These are phyloP conservation scores for Hypoxylon sp. DNA, from an alignment of 2,329 filamentous ascomycete genomes.

Conservation along the genomic window DNA sequence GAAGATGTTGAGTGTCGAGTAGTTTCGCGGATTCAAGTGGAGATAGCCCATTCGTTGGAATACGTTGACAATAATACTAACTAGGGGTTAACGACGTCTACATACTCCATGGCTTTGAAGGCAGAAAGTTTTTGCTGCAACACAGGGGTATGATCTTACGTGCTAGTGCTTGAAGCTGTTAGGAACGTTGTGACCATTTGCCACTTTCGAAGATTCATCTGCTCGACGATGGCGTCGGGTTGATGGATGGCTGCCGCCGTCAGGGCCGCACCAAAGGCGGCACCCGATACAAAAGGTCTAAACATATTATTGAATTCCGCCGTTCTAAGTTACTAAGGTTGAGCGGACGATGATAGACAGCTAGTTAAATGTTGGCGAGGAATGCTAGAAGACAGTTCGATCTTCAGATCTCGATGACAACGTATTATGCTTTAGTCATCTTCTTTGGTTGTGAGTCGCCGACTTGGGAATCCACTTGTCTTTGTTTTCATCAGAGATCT, in stretches of 20 bases:
- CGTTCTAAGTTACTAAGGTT: not conserved
- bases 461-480: conserved; percentile 29
- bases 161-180: conserved; percentile 72
- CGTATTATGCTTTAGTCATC: conserved; percentile 39
- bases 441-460: conserved; percentile 37
- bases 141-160: conserved; percentile 62
- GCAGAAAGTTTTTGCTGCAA: not conserved
- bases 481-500: conserved; percentile 24
- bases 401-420: conserved; percentile 10
- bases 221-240: conserved; percentile 71
- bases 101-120: conserved; percentile 3
- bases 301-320: conserved; percentile 31
- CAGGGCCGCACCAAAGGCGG: conserved; percentile 74
- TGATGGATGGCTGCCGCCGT: conserved; percentile 72
- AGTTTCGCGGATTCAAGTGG: conserved; percentile 63
- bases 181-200: conserved; percentile 78
- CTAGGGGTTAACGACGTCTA: conserved; percentile 7
- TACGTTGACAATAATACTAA: conserved; percentile 59
- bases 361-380: conserved; percentile 1
- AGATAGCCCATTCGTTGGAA: conserved; percentile 62
- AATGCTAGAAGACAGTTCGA: conserved; percentile 8
- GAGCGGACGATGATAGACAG: not conserved
- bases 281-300: conserved; percentile 62
- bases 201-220: conserved; percentile 73
- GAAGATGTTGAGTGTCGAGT: conserved; percentile 68